phyloP scores from a whole-genome alignment of 2,329 filamentous ascomycete genomes.

The Fusarium fracticaudum region DNA sequence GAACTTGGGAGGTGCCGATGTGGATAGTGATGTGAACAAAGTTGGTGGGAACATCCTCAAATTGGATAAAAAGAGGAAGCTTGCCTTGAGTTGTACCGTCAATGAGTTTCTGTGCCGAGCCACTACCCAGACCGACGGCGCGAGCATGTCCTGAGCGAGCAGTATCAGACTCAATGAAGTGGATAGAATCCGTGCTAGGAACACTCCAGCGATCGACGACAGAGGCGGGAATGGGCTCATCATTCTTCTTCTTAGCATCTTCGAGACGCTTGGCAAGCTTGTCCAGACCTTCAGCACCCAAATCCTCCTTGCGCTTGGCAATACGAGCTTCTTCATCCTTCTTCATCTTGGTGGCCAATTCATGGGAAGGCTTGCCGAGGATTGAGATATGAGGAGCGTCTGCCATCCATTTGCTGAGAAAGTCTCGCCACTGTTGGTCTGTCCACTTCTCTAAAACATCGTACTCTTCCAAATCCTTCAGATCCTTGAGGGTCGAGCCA shows the following conservation, averaged over 20 bases:
- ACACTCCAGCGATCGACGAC: slow-evolving; percentile 85
- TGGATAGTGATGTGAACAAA: slow-evolving; percentile 89
- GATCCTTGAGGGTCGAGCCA: slow-evolving; percentile 75
- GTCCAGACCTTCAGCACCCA: slow-evolving; percentile 85
- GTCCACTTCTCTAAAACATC: slow-evolving; percentile 81
- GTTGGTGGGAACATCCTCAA: slow-evolving; percentile 91
- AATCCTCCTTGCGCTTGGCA: slow-evolving; percentile 77
- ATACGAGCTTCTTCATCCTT: slow-evolving; percentile 81
- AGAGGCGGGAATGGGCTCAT: slow-evolving; percentile 82
- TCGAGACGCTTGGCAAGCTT: slow-evolving; percentile 80
- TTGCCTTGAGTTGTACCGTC: slow-evolving; percentile 71
- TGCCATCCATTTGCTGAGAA: slow-evolving; percentile 83
- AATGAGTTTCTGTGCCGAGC: slow-evolving; percentile 77
- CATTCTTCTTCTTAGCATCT: slow-evolving; percentile 86
- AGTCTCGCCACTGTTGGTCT: slow-evolving; percentile 84
- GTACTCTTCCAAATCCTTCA: slow-evolving; percentile 67
- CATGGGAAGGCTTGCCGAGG: slow-evolving; percentile 84
- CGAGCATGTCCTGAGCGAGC: slow-evolving; percentile 84
- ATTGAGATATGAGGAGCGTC: slow-evolving; percentile 89
- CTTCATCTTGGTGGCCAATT: slow-evolving; percentile 83
- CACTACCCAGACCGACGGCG: slow-evolving; percentile 72
- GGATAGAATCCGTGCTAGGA: slow-evolving; percentile 87
- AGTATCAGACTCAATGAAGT: slow-evolving; percentile 90
- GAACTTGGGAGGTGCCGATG: slow-evolving; percentile 79
- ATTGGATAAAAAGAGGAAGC: slow-evolving; percentile 92